Percentiles rank a stretch among this genome's conserved stretches.
phyloP scores from a whole-genome alignment of 345 rosid genomes.

The Lepidium sativum region DNA sequence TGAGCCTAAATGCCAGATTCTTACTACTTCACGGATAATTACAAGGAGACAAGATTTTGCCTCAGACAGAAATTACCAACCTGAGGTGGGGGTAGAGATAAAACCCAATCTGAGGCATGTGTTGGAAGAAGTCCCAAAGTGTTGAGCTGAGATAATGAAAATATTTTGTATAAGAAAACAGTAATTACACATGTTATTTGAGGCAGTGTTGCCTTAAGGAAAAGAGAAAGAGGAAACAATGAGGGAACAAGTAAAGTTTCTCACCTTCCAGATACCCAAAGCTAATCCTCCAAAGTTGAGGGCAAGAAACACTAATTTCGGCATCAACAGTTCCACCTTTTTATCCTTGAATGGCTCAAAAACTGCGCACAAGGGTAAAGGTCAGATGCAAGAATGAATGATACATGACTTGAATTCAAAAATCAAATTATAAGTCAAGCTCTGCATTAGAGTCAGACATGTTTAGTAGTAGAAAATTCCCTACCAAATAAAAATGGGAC shows the following conservation, averaged over 20 bases:
- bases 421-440: background rate
- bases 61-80: conserved; percentile 23
- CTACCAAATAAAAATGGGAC: background rate
- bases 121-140: conserved; percentile 97
- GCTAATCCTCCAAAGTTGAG: conserved; percentile 90
- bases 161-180: background rate
- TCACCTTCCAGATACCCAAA: conserved; percentile 98
- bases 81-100: conserved; percentile 95
- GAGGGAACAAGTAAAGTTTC: background rate
- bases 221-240: background rate
- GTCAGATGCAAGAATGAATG: background rate
- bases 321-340: conserved; percentile 83
- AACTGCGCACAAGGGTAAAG: conserved; percentile 41
- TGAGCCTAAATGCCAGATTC: background rate
- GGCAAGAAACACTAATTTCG: conserved; percentile 85
- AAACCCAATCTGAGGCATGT: conserved; percentile 99
- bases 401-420: background rate
- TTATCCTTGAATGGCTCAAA: conserved; percentile 96
- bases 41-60: background rate
- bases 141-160: conserved; percentile 65
- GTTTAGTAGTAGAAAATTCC: background rate
- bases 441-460: background rate
- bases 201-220: background rate
- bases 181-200: background rate
- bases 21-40: background rate